Percentiles rank a stretch among this genome's conserved stretches.
These are phyloP conservation scores for Kwoniella pini DNA, from an alignment of 768 basidiomycete genomes.

Conservation along the genomic window DNA sequence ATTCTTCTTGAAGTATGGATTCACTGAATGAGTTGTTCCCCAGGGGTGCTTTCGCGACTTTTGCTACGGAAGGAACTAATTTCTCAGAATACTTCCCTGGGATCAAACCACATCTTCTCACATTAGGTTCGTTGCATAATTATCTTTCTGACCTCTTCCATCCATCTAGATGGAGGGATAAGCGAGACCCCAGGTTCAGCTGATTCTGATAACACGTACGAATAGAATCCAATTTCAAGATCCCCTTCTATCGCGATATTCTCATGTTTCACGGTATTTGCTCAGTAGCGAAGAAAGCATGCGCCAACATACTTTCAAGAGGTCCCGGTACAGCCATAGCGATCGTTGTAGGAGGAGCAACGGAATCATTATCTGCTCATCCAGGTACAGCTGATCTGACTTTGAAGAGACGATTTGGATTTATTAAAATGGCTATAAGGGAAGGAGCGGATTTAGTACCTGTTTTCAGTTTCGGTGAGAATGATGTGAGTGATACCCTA, in stretches of 20 bases:
- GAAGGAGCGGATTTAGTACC: conserved; percentile 83
- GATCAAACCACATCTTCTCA: conserved; percentile 88
- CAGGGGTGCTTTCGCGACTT: conserved; percentile 94
- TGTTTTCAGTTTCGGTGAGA: conserved; percentile 98
- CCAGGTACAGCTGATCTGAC: conserved; percentile 87
- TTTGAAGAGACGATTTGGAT: conserved; percentile 70
- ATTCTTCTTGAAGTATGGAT: neutral
- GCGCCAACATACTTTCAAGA: conserved; percentile 79
- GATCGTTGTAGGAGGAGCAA: conserved; percentile 95
- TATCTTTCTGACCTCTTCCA: neutral
- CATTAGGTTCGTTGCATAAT: conserved; percentile 54
- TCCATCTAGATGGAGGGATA: too few species aligned
- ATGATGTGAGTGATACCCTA: conserved; percentile 71
- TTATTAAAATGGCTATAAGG: conserved; percentile 69
- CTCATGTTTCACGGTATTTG: conserved; percentile 83
- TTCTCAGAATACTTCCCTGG: conserved; percentile 90
- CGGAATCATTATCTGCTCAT: conserved; percentile 88
- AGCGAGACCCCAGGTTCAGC: too few species aligned
- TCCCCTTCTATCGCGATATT: conserved; percentile 92
- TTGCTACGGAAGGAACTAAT: conserved; percentile 90
- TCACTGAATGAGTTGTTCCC: neutral
- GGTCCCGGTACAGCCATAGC: conserved; percentile 67
- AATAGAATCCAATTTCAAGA: conserved; percentile 74
- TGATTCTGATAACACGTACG: neutral
- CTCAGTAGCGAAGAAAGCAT: conserved; percentile 86